Percentiles rank a stretch among this genome's conserved stretches.
These are phyloP conservation scores for Thalassiosira hispida DNA, from an alignment of 352 stramenopile genomes.

Conservation along the genomic window DNA sequence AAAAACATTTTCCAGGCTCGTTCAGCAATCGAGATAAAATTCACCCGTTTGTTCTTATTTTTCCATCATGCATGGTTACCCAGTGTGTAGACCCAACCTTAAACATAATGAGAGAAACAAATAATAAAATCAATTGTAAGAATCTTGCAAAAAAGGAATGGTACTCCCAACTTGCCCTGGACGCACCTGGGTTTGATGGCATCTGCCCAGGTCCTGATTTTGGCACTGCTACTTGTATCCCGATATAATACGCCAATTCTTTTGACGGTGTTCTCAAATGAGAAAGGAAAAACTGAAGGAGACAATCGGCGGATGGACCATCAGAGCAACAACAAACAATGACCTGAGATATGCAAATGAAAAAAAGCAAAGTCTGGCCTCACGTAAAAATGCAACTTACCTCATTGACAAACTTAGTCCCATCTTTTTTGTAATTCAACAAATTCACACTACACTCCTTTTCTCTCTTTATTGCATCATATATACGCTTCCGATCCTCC, in stretches of 20 bases:
- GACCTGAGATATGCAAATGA: too few species aligned
- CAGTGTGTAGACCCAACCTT: conserved; percentile 33
- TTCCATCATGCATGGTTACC: conserved; percentile 33
- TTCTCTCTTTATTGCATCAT: conserved; percentile 55
- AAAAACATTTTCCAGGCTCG: too few species aligned
- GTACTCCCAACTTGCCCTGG: not conserved
- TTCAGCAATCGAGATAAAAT: too few species aligned
- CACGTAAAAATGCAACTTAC: too few species aligned
- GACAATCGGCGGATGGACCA: not conserved
- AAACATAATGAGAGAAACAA: not conserved
- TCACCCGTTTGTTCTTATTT: too few species aligned
- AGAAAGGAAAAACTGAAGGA: conserved; percentile 31
- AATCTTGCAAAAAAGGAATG: not conserved
- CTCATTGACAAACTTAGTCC: conserved; percentile 83
- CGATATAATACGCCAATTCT: conserved; percentile 46
- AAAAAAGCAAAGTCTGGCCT: too few species aligned
- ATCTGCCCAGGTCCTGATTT: conserved; percentile 18
- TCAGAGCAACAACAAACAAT: not conserved
- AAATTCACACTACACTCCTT: conserved; percentile 73
- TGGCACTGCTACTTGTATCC: conserved; percentile 34
- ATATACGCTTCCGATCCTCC: conserved; percentile 64
- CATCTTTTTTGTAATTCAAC: conserved; percentile 86
- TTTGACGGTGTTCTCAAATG: conserved; percentile 32
- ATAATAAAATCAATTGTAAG: conserved; percentile 3
- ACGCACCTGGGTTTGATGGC: conserved; percentile 38